A percentile compares a stretch with the other conserved stretches of the same genome.
phyloP scores from a whole-genome alignment of 148 eudicot genomes.

The Camellia lanceoleosa region DNA sequence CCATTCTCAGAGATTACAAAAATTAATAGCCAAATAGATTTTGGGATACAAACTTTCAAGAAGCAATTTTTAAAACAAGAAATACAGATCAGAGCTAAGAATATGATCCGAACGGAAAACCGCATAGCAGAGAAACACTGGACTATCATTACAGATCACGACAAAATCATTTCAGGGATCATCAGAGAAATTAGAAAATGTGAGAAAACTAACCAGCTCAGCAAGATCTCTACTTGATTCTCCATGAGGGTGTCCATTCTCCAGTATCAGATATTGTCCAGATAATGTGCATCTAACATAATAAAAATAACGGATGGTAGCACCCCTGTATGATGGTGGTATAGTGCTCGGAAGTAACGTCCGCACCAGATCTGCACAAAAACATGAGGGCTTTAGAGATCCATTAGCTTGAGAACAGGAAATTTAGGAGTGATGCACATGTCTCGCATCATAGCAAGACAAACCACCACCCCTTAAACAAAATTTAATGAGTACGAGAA shows the following conservation, averaged over 20 bases:
- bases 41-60: background rate
- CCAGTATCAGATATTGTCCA: conserved; percentile 64
- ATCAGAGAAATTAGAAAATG: conserved; percentile 1
- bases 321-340: conserved; percentile 91
- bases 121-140: background rate
- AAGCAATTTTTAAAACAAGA: background rate
- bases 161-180: background rate
- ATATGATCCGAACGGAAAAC: background rate
- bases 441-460: background rate
- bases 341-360: conserved; percentile 66
- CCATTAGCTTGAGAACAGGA: background rate
- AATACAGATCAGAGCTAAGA: background rate
- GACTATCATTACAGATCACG: background rate
- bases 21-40: too few species aligned
- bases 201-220: conserved; percentile 52
- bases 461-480: background rate
- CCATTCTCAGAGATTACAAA: background rate
- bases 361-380: conserved; percentile 73
- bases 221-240: conserved; percentile 46
- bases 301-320: conserved; percentile 84
- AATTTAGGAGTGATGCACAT: background rate
- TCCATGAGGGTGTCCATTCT: conserved; percentile 55
- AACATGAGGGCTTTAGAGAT: conserved; percentile 1
- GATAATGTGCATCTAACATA: conserved; percentile 60
- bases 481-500: background rate